phyloP scores from a whole-genome alignment of 202 grass and related monocot genomes.

The Setaria viridis region DNA sequence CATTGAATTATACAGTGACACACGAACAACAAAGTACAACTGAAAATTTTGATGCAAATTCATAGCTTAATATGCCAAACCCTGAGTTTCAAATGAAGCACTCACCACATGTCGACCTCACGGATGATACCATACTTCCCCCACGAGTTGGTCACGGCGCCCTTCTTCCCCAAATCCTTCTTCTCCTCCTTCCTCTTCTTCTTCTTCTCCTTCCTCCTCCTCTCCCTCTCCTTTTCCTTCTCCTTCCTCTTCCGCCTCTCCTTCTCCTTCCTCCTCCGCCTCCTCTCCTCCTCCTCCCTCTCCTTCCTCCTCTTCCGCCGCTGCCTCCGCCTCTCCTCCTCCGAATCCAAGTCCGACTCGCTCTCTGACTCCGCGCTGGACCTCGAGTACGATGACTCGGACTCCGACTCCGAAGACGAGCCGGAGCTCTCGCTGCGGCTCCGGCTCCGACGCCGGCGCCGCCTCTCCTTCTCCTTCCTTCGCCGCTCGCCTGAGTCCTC shows the following conservation, averaged over 20 bases:
- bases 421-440: constrained; percentile 64
- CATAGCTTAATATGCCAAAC: neutral
- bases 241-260: constrained; percentile 35
- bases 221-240: constrained; percentile 35
- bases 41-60: neutral
- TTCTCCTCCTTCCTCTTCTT: constrained; percentile 59
- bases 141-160: constrained; percentile 92
- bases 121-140: constrained; percentile 94
- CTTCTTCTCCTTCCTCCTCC: constrained; percentile 36
- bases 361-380: constrained; percentile 66
- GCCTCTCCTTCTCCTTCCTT: constrained; percentile 63
- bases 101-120: constrained; percentile 97
- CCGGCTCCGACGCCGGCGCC: constrained; percentile 33
- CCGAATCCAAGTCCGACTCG: constrained; percentile 57
- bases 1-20: neutral
- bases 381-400: constrained; percentile 57
- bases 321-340: constrained; percentile 57
- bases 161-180: constrained; percentile 74
- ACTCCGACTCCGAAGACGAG: constrained; percentile 47
- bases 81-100: constrained; percentile 20
- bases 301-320: constrained; percentile 52
- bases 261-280: constrained; percentile 51
- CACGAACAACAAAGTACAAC: neutral
- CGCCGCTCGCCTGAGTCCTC: constrained; percentile 63
- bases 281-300: constrained; percentile 46